A percentile compares a stretch with the other conserved stretches of the same genome.
These are phyloP conservation scores for Coemansia sp. DNA, from an alignment of 192 early-diverging fungal genomes.

Conservation along the genomic window DNA sequence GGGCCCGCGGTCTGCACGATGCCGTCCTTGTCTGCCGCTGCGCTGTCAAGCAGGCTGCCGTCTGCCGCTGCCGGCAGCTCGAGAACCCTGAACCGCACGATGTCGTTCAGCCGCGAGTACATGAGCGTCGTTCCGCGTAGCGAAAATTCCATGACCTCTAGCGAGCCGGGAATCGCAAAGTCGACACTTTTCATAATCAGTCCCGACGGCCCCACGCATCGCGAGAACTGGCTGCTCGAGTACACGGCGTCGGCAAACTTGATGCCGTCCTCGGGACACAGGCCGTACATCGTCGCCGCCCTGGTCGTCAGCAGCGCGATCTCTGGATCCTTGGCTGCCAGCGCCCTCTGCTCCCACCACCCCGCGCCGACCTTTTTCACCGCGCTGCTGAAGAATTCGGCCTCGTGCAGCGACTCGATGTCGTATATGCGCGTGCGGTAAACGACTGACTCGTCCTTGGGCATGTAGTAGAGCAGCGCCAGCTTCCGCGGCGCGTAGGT, in stretches of 20 bases:
- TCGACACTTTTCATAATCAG: constrained; percentile 22
- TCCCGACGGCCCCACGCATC: constrained; percentile 35
- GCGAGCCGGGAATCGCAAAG: constrained; percentile 29
- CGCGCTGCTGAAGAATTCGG: constrained; percentile 16
- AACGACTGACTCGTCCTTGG: constrained; percentile 25
- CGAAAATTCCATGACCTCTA: constrained; percentile 49
- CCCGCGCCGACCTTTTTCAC: constrained; percentile 3
- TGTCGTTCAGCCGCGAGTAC: constrained; percentile 49
- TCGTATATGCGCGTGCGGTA: constrained; percentile 43
- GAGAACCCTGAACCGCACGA: constrained; percentile 45
- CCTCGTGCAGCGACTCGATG: constrained; percentile 31
- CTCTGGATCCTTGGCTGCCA: constrained; percentile 5
- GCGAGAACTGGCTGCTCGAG: constrained; percentile 19
- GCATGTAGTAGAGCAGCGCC: constrained; percentile 44
- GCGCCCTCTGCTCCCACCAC: constrained; percentile 23
- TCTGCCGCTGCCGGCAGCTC: constrained; percentile 20
- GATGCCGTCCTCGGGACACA: constrained; percentile 34
- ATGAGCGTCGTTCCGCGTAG: constrained; percentile 41
- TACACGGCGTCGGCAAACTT: constrained; percentile 36
- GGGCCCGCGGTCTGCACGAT: constrained; percentile 35
- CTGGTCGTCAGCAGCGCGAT: constrained; percentile 12
- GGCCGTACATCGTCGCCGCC: constrained; percentile 13
- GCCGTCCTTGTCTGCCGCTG: background rate
- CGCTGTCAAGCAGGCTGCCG: constrained; percentile 22
- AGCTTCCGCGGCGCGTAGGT: constrained; percentile 32